These are phyloP conservation scores for Neonectria coccinea DNA, from an alignment of 2,329 filamentous ascomycete species.

Conservation along the genomic window DNA sequence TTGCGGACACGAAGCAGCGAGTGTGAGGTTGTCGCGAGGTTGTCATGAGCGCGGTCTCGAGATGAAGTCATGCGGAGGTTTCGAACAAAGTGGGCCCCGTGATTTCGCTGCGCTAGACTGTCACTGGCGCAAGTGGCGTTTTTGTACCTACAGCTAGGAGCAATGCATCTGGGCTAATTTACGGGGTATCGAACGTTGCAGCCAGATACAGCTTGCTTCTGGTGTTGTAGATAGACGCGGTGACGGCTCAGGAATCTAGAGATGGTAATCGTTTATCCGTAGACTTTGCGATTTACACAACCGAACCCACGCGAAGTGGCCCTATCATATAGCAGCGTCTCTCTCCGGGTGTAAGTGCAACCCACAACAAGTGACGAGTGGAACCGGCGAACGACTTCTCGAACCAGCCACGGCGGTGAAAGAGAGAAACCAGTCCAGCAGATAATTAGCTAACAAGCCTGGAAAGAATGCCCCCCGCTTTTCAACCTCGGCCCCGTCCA, in stretches of 20 bases:
- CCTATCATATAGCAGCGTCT: background rate
- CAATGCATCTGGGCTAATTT: background rate
- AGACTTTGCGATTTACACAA: background rate
- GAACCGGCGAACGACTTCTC: background rate
- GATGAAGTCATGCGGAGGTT: constrained; percentile 5
- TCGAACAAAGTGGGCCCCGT: constrained; percentile 2
- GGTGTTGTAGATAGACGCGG: background rate
- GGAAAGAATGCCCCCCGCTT: background rate
- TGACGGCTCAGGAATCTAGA: too few species aligned
- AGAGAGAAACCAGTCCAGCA: too few species aligned
- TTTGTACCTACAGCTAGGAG: background rate
- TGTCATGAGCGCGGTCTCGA: background rate
- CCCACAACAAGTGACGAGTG: background rate
- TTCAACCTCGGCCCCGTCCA: background rate
- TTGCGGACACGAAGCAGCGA: background rate
- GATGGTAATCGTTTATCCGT: too few species aligned
- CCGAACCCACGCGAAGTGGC: background rate
- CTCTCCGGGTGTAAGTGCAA: background rate
- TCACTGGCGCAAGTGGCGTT: background rate
- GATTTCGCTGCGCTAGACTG: constrained; percentile 1
- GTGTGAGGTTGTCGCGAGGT: constrained; percentile 3
- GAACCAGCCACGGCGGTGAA: too few species aligned
- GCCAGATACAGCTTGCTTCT: too few species aligned
- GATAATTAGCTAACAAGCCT: too few species aligned
- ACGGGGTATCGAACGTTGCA: too few species aligned